phyloP scores from a whole-genome alignment of 345 rosid species.

The Hevea brasiliensis region DNA sequence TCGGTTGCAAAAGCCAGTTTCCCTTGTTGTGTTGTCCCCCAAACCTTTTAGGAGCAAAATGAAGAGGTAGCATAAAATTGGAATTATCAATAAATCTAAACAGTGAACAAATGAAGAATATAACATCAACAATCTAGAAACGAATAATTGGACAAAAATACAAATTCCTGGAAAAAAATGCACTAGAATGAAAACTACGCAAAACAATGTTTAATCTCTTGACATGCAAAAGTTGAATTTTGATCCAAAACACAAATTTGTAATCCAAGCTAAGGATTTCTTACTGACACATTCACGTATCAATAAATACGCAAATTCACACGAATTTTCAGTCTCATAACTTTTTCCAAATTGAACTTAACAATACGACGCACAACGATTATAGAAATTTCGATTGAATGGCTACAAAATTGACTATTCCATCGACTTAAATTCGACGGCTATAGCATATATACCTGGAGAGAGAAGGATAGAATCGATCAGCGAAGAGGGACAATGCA shows the following conservation, averaged over 20 bases:
- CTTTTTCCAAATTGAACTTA: not conserved
- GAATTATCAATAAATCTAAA: not conserved
- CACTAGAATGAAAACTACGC: too few relatives aligned
- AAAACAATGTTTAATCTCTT: too few relatives aligned
- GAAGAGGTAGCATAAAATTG: not conserved
- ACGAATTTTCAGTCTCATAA: not conserved
- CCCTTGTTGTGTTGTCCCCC: conserved; percentile 22
- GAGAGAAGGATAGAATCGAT: conserved; percentile 54
- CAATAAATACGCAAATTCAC: not conserved
- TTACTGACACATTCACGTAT: too few relatives aligned
- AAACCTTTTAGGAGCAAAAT: conserved; percentile 20
- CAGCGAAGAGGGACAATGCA: conserved; percentile 63
- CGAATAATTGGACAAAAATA: not conserved
- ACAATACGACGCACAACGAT: not conserved
- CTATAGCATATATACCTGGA: too few relatives aligned
- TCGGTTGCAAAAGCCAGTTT: conserved; percentile 65
- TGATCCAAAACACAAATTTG: not conserved
- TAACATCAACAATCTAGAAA: not conserved
- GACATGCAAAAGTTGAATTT: not conserved
- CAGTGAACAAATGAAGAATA: not conserved
- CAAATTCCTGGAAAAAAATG: too few relatives aligned
- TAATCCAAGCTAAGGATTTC: too few relatives aligned
- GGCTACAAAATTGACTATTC: too few relatives aligned
- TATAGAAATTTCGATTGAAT: not conserved
- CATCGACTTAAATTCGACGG: too few relatives aligned